Evolutionary conservation across 352 stramenopile species (phyloP), one percentile per base, ranked within the genome.

Genomic region (Peronospora belbahrii): DNA sequence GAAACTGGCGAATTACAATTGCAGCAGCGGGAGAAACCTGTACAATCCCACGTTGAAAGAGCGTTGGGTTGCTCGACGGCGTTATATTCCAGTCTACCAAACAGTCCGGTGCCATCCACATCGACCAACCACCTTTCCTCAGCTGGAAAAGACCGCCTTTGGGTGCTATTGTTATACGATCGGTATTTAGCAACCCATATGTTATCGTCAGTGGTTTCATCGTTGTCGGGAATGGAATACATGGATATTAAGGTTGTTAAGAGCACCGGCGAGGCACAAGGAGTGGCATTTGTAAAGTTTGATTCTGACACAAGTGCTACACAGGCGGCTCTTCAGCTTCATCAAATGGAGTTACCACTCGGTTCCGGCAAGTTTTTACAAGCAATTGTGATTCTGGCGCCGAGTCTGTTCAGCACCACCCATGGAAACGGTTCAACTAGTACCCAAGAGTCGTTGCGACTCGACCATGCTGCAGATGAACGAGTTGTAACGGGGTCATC

Each of bases 271-370:
- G 67, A 83, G 35, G 60, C 74, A 0, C 78, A 89, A 50, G 75
- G 76, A 17, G 66, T 90, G 8, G 76, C 75, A 1, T 89, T 87
- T 42, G 74, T 80, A 13, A 88, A 85, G 42, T 93, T 93, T 41
- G 56, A 76, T 10, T 74, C 48, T 10, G 74, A 88, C 11, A 15
- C 37, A 18, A 55, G 66, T 10, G 70, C 81, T 3, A 42, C 52
- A 0, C 61, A 74, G 9, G 81, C 78, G 5, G 64, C 75, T 1
- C 60, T 48, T 10, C 55, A 68, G 18, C 67, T 90, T 4, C 79
- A 88, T 47, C 65, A 85, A 30, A 65, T 69, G 17, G 75, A 86
- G 43, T 62, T 85, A 9, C 71, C 74, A 8, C 23, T 56, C 2
- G 64, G 62, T 0, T 74, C 70, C 0, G 52, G 57, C 8, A 83